phyloP scores from a whole-genome alignment of 1,284 basidiomycete species.

The Malassezia yamatoensis region DNA sequence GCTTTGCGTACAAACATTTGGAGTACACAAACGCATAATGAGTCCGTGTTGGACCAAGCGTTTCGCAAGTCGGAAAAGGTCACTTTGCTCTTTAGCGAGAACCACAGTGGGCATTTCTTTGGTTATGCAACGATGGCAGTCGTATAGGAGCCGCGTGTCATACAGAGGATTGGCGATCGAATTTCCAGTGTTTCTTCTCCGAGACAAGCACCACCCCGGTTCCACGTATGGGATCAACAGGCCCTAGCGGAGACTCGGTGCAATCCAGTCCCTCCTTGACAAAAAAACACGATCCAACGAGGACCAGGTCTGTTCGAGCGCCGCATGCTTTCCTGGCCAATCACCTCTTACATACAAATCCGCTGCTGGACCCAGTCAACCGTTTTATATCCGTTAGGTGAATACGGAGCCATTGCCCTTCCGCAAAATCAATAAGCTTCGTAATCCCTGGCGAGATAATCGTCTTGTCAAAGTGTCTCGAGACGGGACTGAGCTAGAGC shows the following conservation, averaged over 20 bases:
- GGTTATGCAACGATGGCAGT: slow-evolving; percentile 47
- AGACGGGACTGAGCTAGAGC: slow-evolving; percentile 84
- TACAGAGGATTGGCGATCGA: background rate
- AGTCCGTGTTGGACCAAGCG: slow-evolving; percentile 65
- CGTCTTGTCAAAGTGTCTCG: slow-evolving; percentile 74
- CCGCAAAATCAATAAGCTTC: slow-evolving; percentile 63
- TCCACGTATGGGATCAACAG: background rate
- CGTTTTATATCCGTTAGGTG: slow-evolving; percentile 79
- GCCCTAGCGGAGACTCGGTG: background rate
- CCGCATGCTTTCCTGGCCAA: too few relatives aligned
- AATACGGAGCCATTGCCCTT: slow-evolving; percentile 67
- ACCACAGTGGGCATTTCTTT: slow-evolving; percentile 61
- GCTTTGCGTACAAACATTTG: slow-evolving; percentile 73
- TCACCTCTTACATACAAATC: too few relatives aligned
- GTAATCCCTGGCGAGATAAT: slow-evolving; percentile 87
- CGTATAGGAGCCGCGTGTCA: slow-evolving; percentile 18
- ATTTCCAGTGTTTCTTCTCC: too few relatives aligned
- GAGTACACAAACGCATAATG: slow-evolving; percentile 90
- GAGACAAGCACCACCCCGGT: background rate
- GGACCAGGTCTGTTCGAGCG: too few relatives aligned
- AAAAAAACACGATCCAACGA: too few relatives aligned
- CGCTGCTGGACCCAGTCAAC: slow-evolving; percentile 49
- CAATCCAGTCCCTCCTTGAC: background rate
- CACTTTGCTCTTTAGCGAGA: slow-evolving; percentile 78
- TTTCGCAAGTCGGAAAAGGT: slow-evolving; percentile 77